A percentile compares a stretch with the other conserved stretches of the same genome.
These are phyloP conservation scores for Apodospora peruviana DNA, from an alignment of 495 filamentous ascomycete genomes.

Conservation along the genomic window DNA sequence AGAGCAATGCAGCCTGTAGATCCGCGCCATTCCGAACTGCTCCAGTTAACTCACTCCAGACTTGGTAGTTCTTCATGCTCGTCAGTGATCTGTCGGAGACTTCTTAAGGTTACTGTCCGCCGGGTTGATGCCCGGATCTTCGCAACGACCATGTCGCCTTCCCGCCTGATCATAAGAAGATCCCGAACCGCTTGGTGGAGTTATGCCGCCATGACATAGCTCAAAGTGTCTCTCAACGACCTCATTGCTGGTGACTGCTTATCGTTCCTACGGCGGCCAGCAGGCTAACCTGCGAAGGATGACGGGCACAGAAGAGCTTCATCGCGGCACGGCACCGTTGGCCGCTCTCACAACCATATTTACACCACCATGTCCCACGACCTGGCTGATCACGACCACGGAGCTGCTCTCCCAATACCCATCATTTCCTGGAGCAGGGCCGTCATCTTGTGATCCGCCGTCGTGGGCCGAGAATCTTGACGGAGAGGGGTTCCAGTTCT, in stretches of 20 bases:
- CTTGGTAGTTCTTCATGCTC: too few relatives aligned
- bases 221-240: not conserved
- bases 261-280: not conserved
- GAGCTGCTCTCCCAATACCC: conserved; percentile 35
- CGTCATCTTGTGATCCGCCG: conserved; percentile 32
- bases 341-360: conserved; percentile 37
- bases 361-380: conserved; percentile 31
- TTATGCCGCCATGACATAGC: not conserved
- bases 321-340: conserved; percentile 25
- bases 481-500: conserved; percentile 31
- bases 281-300: conserved; percentile 2
- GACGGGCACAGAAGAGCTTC: conserved; percentile 14
- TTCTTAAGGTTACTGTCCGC: not conserved
- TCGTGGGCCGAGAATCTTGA: conserved; percentile 26
- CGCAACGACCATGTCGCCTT: not conserved
- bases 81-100: not conserved
- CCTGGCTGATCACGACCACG: conserved; percentile 33
- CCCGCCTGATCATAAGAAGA: not conserved
- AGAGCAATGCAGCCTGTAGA: not conserved
- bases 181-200: not conserved
- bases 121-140: not conserved
- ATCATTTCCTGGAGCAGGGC: conserved; percentile 28
- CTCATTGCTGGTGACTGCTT: not conserved
- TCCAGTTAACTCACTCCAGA: too few relatives aligned
- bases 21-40: not conserved